Conservation (phyloP, 306 rosid genomes). For the Luffa aegyptiaca region DNA sequence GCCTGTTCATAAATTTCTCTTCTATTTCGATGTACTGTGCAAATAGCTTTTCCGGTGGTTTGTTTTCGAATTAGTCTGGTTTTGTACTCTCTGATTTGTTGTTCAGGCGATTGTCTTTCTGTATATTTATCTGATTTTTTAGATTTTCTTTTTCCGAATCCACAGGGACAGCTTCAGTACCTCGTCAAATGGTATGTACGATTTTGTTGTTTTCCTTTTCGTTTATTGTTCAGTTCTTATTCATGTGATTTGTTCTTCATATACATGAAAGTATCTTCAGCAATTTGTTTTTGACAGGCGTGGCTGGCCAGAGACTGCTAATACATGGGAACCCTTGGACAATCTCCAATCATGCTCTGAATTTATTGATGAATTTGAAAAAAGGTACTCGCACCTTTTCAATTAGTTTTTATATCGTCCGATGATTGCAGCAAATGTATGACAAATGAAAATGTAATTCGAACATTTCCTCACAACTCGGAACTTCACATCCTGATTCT, state of each 20-base stretch:
- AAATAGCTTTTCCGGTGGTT: not conserved
- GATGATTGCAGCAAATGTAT: not conserved
- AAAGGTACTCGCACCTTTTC: constrained; percentile 25
- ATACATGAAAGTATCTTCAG: not conserved
- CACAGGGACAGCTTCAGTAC: constrained; percentile 72
- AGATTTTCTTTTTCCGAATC: not conserved
- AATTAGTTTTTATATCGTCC: not conserved
- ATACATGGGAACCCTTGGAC: constrained; percentile 89
- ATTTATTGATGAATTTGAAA: constrained; percentile 67
- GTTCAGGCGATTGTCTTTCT: not conserved
- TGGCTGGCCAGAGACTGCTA: constrained; percentile 86
- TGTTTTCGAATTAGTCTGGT: not conserved
- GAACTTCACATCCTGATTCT: not conserved
- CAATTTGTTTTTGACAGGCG: constrained; percentile 32
- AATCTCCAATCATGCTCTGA: constrained; percentile 79
- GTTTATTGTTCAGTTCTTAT: not conserved
- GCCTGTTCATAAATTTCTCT: not conserved
- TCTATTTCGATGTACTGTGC: not conserved
- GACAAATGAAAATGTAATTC: not conserved
- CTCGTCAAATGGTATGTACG: constrained; percentile 78
- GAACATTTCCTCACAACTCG: not conserved
- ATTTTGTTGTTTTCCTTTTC: not conserved
- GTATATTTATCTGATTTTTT: constrained; percentile 8
- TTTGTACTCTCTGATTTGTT: not conserved
- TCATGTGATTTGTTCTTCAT: not conserved